phyloP scores from a whole-genome alignment of 345 rosid genomes.

The Aquilaria yunnanensis region DNA sequence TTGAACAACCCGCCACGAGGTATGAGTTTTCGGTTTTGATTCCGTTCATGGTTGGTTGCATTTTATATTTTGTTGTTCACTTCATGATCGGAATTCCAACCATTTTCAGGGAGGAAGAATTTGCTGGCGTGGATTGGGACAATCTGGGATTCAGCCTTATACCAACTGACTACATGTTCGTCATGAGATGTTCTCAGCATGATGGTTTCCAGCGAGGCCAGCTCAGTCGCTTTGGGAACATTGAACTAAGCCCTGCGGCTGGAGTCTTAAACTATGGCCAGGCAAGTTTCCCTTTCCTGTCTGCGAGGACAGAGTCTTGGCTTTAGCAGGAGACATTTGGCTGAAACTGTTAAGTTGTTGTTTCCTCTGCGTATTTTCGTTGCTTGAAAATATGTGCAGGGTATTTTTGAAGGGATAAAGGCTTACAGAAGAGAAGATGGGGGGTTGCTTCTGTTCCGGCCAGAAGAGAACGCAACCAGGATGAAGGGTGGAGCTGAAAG shows the following conservation, averaged over 20 bases:
- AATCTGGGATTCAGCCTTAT: slow-evolving; percentile 54
- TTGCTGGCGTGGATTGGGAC: slow-evolving; percentile 69
- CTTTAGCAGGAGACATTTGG: not conserved
- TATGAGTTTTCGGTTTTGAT: slow-evolving; percentile 4
- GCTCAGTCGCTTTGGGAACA: slow-evolving; percentile 41
- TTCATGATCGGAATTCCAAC: not conserved
- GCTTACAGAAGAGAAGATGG: slow-evolving; percentile 68
- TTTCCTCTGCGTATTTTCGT: too few relatives aligned
- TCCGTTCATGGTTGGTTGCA: not conserved
- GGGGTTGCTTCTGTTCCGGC: slow-evolving; percentile 63
- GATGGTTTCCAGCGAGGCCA: slow-evolving; percentile 41
- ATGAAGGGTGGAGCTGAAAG: slow-evolving; percentile 80
- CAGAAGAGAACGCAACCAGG: slow-evolving; percentile 57
- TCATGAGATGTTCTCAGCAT: slow-evolving; percentile 39
- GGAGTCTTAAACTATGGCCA: slow-evolving; percentile 80
- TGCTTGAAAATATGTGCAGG: slow-evolving; percentile 25
- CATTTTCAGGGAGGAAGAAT: slow-evolving; percentile 33
- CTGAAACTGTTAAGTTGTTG: too few relatives aligned
- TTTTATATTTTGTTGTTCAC: too few relatives aligned
- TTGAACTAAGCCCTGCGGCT: slow-evolving; percentile 67
- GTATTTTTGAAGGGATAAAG: slow-evolving; percentile 68
- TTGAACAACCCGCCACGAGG: slow-evolving; percentile 14
- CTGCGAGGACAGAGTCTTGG: too few relatives aligned
- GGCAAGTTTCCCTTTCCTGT: slow-evolving; percentile 24
- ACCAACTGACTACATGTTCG: slow-evolving; percentile 69